phyloP scores from a whole-genome alignment of 176 grass and related monocot species.

The Cenchrus purpureus region DNA sequence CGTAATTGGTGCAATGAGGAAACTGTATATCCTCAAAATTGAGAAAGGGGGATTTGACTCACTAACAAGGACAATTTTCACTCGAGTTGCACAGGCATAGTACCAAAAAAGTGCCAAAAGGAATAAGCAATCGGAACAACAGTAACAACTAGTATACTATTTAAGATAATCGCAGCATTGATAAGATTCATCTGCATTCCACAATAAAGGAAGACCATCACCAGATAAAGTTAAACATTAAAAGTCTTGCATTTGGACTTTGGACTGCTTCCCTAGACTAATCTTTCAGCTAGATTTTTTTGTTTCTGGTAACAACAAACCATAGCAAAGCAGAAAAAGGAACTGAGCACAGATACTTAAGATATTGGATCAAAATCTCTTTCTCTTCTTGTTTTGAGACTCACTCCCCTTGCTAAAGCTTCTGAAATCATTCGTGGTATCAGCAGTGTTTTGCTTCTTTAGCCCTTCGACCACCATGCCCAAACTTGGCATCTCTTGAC shows the following conservation, averaged over 20 bases:
- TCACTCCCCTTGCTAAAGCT: conserved; percentile 55
- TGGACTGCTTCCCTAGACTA: background rate
- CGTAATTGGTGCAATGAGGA: background rate
- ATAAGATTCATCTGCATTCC: conserved; percentile 8
- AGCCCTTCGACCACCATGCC: conserved; percentile 81
- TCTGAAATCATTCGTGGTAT: conserved; percentile 80
- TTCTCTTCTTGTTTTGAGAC: conserved; percentile 60
- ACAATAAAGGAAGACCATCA: conserved; percentile 27
- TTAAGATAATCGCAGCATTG: background rate
- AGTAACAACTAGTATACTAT: background rate
- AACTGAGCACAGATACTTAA: conserved; percentile 9
- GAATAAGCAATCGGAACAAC: conserved; percentile 15
- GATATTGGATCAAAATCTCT: conserved; percentile 47
- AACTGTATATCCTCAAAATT: background rate
- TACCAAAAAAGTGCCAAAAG: background rate
- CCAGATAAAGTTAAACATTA: conserved; percentile 39
- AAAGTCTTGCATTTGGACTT: conserved; percentile 15
- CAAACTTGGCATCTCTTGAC: conserved; percentile 72
- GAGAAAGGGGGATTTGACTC: background rate
- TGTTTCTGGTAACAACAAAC: conserved; percentile 13
- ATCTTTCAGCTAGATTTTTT: conserved; percentile 30
- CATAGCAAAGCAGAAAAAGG: background rate
- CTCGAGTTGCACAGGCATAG: background rate
- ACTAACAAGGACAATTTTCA: background rate
- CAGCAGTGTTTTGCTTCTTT: conserved; percentile 88